Evolutionary conservation across 1,284 basidiomycete species (phyloP).

Genomic region (Golubevia pallescens): DNA sequence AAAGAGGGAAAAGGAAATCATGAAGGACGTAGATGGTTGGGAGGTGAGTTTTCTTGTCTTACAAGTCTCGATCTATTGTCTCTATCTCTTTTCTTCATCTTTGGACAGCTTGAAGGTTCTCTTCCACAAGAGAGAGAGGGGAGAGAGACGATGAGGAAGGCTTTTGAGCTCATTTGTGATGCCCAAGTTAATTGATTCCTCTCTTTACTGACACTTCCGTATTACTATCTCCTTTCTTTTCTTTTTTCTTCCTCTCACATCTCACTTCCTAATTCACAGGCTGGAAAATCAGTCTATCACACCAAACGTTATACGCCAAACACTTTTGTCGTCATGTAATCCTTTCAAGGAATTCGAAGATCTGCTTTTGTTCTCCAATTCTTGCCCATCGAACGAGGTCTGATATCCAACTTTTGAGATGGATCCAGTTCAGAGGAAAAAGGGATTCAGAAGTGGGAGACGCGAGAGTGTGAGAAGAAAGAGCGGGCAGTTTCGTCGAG

Average conservation of each 20-base stretch:
- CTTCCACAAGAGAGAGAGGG: too few relatives aligned
- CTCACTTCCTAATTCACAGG: constrained; percentile 66
- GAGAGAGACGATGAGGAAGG: too few relatives aligned
- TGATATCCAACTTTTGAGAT: too few relatives aligned
- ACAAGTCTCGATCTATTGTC: not conserved
- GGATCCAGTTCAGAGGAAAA: too few relatives aligned
- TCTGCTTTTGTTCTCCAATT: too few relatives aligned
- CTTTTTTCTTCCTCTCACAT: not conserved
- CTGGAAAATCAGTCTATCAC: constrained; percentile 84
- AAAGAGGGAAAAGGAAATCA: constrained; percentile 85
- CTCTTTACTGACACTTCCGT: not conserved
- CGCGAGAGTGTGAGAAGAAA: too few relatives aligned
- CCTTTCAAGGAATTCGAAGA: too few relatives aligned
- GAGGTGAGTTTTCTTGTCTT: constrained; percentile 33
- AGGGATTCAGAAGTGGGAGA: too few relatives aligned
- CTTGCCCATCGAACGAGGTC: too few relatives aligned
- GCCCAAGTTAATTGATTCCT: not conserved
- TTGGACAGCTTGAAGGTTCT: too few relatives aligned
- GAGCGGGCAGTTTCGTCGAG: too few relatives aligned
- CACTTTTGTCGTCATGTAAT: constrained; percentile 67
- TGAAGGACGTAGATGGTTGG: constrained; percentile 94
- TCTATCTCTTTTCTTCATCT: not conserved
- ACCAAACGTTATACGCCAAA: constrained; percentile 77
- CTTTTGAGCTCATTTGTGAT: too few relatives aligned
- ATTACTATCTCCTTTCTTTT: not conserved